Evolutionary conservation across 2,329 filamentous ascomycete genomes (phyloP), one percentile per base, ranked within the genome.

Genomic region (Acephala macrosclerotiorum): DNA sequence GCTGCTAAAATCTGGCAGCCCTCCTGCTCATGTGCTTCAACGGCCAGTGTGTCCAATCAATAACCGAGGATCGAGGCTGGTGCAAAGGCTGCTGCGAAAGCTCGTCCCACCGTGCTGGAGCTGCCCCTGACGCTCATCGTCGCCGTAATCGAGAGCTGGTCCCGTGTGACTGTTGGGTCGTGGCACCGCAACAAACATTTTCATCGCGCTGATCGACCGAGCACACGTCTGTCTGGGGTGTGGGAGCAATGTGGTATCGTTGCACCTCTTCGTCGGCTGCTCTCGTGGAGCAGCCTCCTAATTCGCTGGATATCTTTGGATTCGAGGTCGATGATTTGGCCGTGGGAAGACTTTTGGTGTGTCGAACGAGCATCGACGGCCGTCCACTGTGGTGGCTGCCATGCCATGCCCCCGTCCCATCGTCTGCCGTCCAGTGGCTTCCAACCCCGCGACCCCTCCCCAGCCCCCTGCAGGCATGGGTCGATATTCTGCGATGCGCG

Each of bases 401-500:
- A 57, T 57, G 55, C 55, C n/a, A n/a, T n/a, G n/a, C n/a, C n/a
- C 55, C 55, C 38, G 35, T 57, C 55, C 20, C 55, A 38, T 5
- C 38, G 18, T 8, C 20, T 57, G n/a, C n/a, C 55, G 18, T 9
- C 33, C 35, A 57, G 55, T 36, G 55, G 29, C 35, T 56, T 26
- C 55, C 33, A 38, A 57, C 35, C 35, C 55, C 55, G 18, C 35
- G 14, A 35, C 33, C 3, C 55, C 20, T 38, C 55, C 51, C 22
- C 45, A 49, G 26, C 11, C 25, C 53, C 55, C 55, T 57, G 55
- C n/a, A 38, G 9, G 7, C n/a, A 57, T 36, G 25, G 49, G 55
- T 57, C 35, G 33, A 57, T 36, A 25, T 29, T 36, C 29, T 3
- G 29, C 29, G 6, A 38, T 57, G 29, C 33, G 4, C 2, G 33